These are phyloP conservation scores for Neonectria neomacrospora DNA, from an alignment of 2,329 filamentous ascomycete genomes.

Conservation along the genomic window DNA sequence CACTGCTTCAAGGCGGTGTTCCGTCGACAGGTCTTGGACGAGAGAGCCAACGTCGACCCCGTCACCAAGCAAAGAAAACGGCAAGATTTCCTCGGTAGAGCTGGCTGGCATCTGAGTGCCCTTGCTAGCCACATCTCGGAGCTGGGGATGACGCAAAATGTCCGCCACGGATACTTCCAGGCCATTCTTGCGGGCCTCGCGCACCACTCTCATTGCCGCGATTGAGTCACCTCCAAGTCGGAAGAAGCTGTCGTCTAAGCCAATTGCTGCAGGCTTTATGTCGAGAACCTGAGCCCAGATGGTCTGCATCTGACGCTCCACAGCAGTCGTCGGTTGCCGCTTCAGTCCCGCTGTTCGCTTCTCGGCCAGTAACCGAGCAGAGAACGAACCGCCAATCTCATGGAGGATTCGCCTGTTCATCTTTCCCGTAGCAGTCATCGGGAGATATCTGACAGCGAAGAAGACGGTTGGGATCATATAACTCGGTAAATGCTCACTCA, in stretches of 20 bases:
- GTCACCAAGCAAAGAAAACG: conserved; percentile 18
- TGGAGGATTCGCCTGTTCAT: conserved; percentile 28
- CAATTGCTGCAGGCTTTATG: background rate
- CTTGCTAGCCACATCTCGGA: background rate
- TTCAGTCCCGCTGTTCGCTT: background rate
- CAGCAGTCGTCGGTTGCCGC: background rate
- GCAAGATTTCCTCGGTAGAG: background rate
- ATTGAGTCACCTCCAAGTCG: background rate
- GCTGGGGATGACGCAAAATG: background rate
- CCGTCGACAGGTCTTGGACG: background rate
- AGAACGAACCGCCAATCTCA: conserved; percentile 8
- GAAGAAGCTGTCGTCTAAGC: background rate
- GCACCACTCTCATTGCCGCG: background rate
- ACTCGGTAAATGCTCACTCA: conserved; percentile 21
- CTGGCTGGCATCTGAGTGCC: background rate
- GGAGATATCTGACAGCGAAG: conserved; percentile 24
- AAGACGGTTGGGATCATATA: conserved; percentile 35
- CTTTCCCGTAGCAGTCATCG: conserved; percentile 32
- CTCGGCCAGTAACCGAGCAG: background rate
- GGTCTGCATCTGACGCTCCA: background rate
- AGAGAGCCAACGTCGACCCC: conserved; percentile 29
- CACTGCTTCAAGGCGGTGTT: background rate
- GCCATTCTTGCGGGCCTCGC: background rate
- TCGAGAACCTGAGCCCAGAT: background rate
- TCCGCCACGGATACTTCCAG: background rate